Base-by-base conservation (phyloP, 768 basidiomycete species). In the Hygrocybe coccinea region DNA sequence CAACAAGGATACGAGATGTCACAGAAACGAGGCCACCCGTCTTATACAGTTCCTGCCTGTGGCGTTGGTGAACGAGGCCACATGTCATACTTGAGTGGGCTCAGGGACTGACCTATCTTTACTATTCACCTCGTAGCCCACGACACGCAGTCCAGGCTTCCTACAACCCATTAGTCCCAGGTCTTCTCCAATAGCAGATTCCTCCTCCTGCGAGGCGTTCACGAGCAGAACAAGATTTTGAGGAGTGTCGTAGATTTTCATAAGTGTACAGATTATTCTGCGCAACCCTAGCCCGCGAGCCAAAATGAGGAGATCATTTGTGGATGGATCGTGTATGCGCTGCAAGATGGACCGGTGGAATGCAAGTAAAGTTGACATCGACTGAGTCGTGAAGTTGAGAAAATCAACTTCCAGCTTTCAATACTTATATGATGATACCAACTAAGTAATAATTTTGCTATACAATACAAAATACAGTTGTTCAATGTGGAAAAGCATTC, bases 221-320 rank as follows among this genome's bases (percentile, higher is more conserved):
- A 97, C 84, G 19, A 99, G 75, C 8, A 98, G 71, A 43, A 98
- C 80, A 14, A 97, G 80, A 64, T 82, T 94, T 57, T 85, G 81
- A 34, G 90, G 84, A 19, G 87, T 82, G 74, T 94, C 90, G 66
- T 95, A 98, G 38, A 95, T 90, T 73, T 95, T 89, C 74, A 98
- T 79, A 38, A 98, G 79, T 0, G 86, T 89, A 72, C 91, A 93
- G 43, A 93, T 67, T 51, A 97, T 78, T 55, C 85, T 77, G 11
- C 95, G 81, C 57, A 98, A 74, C 0, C 97, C 97, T 2, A 99
- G 79, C 0, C 97, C 97, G 33, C 95, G 87, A 1, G 91, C 95
- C 33, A 99, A 73, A 39, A 99, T 68, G 37, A 90, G 69, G 8
- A 91, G 73, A 61, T 90, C 88, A 62, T 77, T 87, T 7, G 81